phyloP scores from a whole-genome alignment of 192 early-diverging fungal genomes.

The Funneliformis mosseae region DNA sequence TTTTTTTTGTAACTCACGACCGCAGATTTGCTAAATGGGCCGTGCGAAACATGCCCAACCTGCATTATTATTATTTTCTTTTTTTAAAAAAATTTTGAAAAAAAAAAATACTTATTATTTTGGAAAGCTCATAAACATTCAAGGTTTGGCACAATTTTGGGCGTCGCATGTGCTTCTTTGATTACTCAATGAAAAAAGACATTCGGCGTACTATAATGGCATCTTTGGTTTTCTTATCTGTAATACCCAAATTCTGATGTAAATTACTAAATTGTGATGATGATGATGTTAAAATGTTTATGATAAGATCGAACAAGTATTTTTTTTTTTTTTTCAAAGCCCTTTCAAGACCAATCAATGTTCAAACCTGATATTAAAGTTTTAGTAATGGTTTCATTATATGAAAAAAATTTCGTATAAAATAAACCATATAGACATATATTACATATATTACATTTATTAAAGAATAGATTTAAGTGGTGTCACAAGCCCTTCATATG shows the following conservation, averaged over 20 bases:
- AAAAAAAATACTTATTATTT: not conserved
- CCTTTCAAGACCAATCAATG: not conserved
- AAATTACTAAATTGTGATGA: not conserved
- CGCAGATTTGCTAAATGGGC: too few species aligned
- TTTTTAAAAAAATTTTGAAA: too few species aligned
- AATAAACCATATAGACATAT: too few species aligned
- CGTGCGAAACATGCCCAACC: not conserved
- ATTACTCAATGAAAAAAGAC: not conserved
- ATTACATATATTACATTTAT: too few species aligned
- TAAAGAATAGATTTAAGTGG: not conserved
- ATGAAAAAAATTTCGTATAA: too few species aligned
- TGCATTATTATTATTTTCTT: not conserved
- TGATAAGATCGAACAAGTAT: not conserved
- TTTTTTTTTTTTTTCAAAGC: not conserved
- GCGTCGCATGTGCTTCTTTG: not conserved
- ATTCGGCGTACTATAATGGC: not conserved
- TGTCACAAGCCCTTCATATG: conserved; percentile 11
- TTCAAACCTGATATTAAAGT: not conserved
- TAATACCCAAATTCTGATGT: not conserved
- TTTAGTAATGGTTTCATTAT: not conserved
- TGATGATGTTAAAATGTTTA: not conserved
- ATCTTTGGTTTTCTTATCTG: not conserved
- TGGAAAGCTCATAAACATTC: not conserved
- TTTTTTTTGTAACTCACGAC: too few species aligned
- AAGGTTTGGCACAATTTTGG: not conserved